Percentiles rank a stretch among this genome's conserved stretches.
Evolutionary conservation across 2,329 filamentous ascomycete genomes (phyloP).

Genomic region (Sporothrix luriei): DNA sequence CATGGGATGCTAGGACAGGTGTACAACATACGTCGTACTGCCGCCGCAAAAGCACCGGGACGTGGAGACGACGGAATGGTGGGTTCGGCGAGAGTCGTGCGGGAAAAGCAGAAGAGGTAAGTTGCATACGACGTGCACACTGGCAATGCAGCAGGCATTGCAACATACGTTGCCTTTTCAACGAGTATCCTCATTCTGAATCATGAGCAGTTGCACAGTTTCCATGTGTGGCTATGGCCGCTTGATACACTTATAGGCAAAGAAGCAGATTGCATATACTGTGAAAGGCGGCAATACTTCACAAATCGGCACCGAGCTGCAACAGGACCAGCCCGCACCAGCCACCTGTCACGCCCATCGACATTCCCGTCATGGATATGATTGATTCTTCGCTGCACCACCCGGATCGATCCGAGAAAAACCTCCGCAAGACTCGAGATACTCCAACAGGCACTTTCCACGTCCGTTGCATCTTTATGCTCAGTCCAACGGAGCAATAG

Average conservation of each 20-base stretch:
- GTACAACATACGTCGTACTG: not conserved
- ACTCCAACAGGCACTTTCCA: not conserved
- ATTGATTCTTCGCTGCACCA: not conserved
- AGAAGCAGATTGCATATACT: not conserved
- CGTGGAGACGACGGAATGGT: not conserved
- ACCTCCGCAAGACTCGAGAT: not conserved
- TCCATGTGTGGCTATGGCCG: conserved; percentile 3
- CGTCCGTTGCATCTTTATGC: conserved; percentile 4
- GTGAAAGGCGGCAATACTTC: no score
- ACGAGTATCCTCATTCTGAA: not conserved
- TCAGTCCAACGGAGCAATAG: not conserved
- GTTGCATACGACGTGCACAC: not conserved
- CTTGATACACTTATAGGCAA: not conserved
- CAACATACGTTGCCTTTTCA: not conserved
- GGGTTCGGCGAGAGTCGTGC: not conserved
- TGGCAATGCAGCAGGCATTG: not conserved
- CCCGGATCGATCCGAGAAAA: conserved; percentile 4
- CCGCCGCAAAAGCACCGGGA: conserved; percentile 23
- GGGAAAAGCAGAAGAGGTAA: not conserved
- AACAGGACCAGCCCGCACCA: conserved; percentile 3
- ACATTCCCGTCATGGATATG: not conserved
- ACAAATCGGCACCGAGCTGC: not conserved
- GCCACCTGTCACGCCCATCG: conserved; percentile 17
- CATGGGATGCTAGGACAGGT: not conserved
- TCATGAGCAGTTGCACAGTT: not conserved